Evolutionary conservation across 2,329 filamentous ascomycete species (phyloP), one percentile per base, ranked within the genome.

Genomic region (Rhinocladiella similis): DNA sequence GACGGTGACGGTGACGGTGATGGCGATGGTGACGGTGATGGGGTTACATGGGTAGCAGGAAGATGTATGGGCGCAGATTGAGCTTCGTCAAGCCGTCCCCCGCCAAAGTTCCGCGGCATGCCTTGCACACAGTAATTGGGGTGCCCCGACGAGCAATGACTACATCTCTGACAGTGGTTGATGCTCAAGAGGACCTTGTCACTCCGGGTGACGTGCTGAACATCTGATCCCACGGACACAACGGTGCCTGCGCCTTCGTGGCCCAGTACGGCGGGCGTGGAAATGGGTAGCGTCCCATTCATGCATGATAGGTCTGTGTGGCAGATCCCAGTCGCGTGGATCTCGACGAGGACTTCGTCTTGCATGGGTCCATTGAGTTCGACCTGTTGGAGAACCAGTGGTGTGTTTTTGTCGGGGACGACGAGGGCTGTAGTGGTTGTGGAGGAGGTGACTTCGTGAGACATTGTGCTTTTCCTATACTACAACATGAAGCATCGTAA

Each of bases 241-340:
- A 85, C 77, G 1, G 75, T 68, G 33, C 83, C 82, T n/a, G 78
- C 68, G 56, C 75, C 81, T 64, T 83, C 80, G 57, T 77, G 81
- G 22, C 82, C 82, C 2, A 75, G 66, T 0, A 80, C 80, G 39
- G 72, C 85, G 67, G 90, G 91, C 80, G 95, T 94, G 13, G 50
- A 38, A 10, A 53, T 47, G 5, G 56, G 53, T 35, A 54, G 33
- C 6, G 29, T 47, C 29, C 46, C 56, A 19, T 53, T 29, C 22
- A 46, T 33, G 47, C 56, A 59, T 70, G 86, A 83, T 2, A 86
- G 80, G 72, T 95, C 90, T 25, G 90, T 94, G 79, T 95, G 90
- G 81, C 91, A 95, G 65, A 95, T 90, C 70, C 91, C 91, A 19
- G 87, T 89, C 80, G 83, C 95, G 75, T 91, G 91, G 80, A 96